A percentile compares a stretch with the other conserved stretches of the same genome.
These are phyloP conservation scores for Neurospora sp. DNA, from an alignment of 495 filamentous ascomycete species.

Conservation along the genomic window DNA sequence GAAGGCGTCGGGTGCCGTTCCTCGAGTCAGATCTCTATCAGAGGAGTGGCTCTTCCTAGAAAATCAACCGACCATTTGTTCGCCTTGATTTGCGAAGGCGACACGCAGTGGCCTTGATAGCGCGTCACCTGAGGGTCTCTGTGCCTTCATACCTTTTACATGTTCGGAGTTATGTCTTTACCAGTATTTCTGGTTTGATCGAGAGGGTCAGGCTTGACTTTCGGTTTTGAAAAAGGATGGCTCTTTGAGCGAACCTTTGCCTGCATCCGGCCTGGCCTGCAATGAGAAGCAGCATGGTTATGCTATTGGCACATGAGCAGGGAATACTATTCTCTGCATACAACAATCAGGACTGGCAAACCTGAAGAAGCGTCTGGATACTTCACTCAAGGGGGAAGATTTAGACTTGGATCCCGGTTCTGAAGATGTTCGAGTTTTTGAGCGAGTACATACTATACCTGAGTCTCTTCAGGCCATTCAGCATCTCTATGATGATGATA, in stretches of 20 bases:
- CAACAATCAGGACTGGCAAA: not conserved
- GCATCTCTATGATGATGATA: not conserved
- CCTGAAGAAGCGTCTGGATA: not conserved
- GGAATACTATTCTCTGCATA: not conserved
- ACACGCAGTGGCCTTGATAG: not conserved
- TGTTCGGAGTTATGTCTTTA: not conserved
- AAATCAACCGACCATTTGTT: not conserved
- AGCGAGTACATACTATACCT: not conserved
- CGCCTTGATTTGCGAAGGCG: not conserved
- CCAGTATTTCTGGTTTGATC: not conserved
- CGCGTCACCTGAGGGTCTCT: not conserved
- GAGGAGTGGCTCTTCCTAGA: not conserved
- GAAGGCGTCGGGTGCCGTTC: not conserved
- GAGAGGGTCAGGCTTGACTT: not conserved
- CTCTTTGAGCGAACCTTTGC: not conserved
- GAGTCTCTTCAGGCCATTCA: not conserved
- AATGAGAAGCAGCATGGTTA: not conserved
- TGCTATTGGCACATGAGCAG: too few species aligned
- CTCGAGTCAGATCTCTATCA: not conserved
- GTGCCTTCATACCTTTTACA: not conserved
- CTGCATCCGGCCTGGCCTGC: not conserved
- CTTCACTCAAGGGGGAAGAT: not conserved
- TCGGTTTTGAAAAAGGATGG: not conserved
- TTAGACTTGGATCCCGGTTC: not conserved
- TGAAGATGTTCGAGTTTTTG: not conserved